Evolutionary conservation across 2,329 filamentous ascomycete species (phyloP).

Genomic region (Fonsecaea pedrosoi): DNA sequence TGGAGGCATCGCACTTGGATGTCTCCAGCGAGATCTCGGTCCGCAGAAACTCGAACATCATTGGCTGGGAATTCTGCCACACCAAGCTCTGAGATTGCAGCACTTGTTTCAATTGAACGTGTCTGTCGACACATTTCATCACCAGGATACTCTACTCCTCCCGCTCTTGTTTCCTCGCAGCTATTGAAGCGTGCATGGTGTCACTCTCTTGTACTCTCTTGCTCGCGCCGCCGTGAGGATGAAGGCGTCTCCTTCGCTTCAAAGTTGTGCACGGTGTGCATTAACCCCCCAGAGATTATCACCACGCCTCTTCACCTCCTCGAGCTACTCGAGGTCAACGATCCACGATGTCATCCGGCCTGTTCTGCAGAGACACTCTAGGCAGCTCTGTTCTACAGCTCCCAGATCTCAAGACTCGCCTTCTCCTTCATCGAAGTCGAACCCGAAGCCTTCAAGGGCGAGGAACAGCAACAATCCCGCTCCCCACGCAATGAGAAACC

Average conservation of each 20-base stretch:
- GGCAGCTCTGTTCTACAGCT: constrained; percentile 9
- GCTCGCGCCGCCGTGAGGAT: not conserved
- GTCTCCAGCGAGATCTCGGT: constrained; percentile 1
- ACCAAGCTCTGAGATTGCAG: constrained; percentile 12
- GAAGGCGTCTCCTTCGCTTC: constrained; percentile 20
- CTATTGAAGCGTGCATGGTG: not conserved
- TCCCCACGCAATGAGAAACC: not conserved
- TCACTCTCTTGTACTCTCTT: not conserved
- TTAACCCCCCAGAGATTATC: not conserved
- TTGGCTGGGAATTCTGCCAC: constrained; percentile 9
- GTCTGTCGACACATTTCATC: not conserved
- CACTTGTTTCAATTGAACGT: not conserved
- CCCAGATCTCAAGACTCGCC: not conserved
- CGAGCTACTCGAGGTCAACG: not conserved
- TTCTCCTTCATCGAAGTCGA: not conserved
- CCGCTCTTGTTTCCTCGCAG: not conserved
- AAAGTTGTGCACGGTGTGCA: constrained; percentile 13
- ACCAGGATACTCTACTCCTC: not conserved
- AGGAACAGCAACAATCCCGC: constrained; percentile 4
- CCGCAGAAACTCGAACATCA: constrained; percentile 9
- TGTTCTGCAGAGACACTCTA: not conserved
- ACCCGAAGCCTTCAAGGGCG: not conserved
- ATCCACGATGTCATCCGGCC: not conserved
- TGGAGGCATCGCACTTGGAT: not conserved
- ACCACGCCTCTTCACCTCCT: constrained; percentile 11